Conservation (phyloP, 2,329 filamentous ascomycete species). For the Pseudocercospora musae region DNA sequence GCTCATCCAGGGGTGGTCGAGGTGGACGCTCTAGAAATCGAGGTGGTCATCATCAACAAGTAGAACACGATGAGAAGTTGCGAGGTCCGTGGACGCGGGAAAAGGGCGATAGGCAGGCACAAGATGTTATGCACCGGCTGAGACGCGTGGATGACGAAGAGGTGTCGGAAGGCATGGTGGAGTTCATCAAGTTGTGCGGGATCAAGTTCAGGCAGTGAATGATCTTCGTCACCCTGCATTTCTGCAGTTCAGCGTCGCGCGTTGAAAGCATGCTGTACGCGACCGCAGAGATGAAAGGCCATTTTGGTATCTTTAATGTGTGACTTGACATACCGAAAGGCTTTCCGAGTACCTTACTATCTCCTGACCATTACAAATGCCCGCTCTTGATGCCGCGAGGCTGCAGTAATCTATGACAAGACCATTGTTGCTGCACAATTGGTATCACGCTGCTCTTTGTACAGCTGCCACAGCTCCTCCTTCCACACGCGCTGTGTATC, state of each 20-base stretch:
- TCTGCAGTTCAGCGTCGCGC: not conserved
- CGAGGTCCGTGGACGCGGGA: slow-evolving; percentile 37
- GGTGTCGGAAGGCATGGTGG: slow-evolving; percentile 40
- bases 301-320: not conserved
- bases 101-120: slow-evolving; percentile 37
- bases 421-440: not conserved
- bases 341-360: not conserved
- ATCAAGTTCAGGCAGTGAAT: slow-evolving; percentile 36
- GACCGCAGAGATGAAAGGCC: not conserved
- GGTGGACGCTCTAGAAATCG: not conserved
- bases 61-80: slow-evolving; percentile 19
- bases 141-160: slow-evolving; percentile 31
- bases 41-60: not conserved
- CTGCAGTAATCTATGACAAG: not conserved
- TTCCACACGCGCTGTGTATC: not conserved
- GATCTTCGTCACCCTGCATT: not conserved
- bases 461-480: not conserved
- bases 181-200: slow-evolving; percentile 45
- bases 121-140: slow-evolving; percentile 30
- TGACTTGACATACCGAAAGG: not conserved
- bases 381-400: not conserved
- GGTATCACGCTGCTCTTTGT: not conserved
- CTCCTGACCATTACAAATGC: not conserved
- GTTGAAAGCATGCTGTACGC: not conserved
- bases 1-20: slow-evolving; percentile 15